Conservation (phyloP, 2,329 filamentous ascomycete species). For the Colletotrichum sp. region DNA sequence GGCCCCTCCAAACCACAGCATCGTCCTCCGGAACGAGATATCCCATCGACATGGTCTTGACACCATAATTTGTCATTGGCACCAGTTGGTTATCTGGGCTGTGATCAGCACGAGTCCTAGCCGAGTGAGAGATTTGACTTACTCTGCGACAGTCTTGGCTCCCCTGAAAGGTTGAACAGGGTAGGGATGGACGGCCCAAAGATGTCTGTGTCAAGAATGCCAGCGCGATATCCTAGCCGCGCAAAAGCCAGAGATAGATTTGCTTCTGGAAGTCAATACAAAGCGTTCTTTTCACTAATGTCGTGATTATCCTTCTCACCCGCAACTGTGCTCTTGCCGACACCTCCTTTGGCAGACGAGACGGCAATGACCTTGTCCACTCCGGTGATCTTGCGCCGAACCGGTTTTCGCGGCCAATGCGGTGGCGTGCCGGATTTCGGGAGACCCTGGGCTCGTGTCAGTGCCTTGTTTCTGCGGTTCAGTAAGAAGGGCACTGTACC, state of each 20-base stretch:
- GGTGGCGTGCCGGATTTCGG: constrained; percentile 71
- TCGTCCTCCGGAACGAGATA: constrained; percentile 83
- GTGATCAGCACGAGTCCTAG: not conserved
- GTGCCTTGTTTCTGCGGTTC: not conserved
- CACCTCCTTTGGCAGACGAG: constrained; percentile 96
- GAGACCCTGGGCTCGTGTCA: constrained; percentile 67
- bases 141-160: constrained; percentile 79
- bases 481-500: constrained; percentile 48
- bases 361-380: constrained; percentile 96
- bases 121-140: constrained; percentile 16
- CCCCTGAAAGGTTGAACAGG: constrained; percentile 79
- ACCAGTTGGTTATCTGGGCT: constrained; percentile 76
- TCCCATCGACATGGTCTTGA: constrained; percentile 99
- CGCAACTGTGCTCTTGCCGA: constrained; percentile 94
- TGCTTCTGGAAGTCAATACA: constrained; percentile 34
- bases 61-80: constrained; percentile 90
- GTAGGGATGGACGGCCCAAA: constrained; percentile 96
- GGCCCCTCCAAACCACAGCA: constrained; percentile 91
- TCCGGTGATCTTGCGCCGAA: constrained; percentile 79
- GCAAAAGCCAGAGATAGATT: constrained; percentile 91
- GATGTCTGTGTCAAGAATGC: constrained; percentile 94
- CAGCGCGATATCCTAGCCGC: constrained; percentile 78
- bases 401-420: constrained; percentile 74
- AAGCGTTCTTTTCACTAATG: not conserved
- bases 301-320: constrained; percentile 50